Conservation (phyloP, 148 eudicot genomes). For the Vaccinium macrocarpon region DNA sequence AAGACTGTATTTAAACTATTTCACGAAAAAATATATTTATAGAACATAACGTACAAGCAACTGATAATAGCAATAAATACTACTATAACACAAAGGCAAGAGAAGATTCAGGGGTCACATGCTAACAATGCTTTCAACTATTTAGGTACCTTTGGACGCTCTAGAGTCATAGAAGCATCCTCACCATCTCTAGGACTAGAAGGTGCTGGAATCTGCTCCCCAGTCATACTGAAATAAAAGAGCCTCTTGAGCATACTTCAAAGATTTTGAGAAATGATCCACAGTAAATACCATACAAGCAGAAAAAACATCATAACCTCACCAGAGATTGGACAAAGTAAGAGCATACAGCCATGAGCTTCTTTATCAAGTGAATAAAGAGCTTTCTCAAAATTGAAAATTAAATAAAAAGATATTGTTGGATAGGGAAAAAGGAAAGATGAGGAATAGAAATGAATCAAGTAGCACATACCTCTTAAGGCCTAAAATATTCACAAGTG, state of each 20-base stretch:
- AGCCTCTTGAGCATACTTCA: slow-evolving; percentile 23
- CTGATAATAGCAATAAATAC: neutral
- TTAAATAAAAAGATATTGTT: neutral
- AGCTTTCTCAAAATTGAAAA: slow-evolving; percentile 3
- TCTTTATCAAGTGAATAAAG: slow-evolving; percentile 4
- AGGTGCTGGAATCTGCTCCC: slow-evolving; percentile 80
- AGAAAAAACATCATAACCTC: neutral
- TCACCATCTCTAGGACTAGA: slow-evolving; percentile 90
- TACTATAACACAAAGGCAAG: neutral
- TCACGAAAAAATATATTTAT: neutral
- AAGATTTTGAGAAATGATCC: neutral
- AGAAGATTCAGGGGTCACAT: neutral
- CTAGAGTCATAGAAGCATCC: slow-evolving; percentile 62
- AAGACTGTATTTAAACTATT: neutral
- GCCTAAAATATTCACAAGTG: slow-evolving; percentile 94
- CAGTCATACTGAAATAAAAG: slow-evolving; percentile 74
- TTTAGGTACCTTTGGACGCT: slow-evolving; percentile 68
- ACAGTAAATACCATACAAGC: neutral
- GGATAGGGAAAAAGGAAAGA: neutral
- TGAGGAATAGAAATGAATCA: slow-evolving; percentile 13
- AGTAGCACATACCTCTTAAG: slow-evolving; percentile 70
- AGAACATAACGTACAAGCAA: neutral
- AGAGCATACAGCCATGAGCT: neutral
- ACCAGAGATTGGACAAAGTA: neutral
- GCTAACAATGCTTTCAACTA: slow-evolving; percentile 5